Evolutionary conservation across 1,139 yeast genomes (phyloP).

Genomic region (Arxiozyma bovina): DNA sequence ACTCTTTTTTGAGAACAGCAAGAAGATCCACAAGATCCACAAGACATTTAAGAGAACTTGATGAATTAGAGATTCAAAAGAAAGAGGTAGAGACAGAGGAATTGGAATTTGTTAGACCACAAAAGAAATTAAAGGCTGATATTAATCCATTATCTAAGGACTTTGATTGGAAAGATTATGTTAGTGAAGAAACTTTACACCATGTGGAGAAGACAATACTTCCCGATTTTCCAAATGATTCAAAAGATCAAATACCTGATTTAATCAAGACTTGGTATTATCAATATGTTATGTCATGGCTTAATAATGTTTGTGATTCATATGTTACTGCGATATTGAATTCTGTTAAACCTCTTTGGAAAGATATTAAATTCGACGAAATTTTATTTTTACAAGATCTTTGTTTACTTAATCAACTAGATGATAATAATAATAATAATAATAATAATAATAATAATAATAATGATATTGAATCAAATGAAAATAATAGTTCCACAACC

Average conservation of each 20-base stretch:
- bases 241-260: conserved; percentile 6
- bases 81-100: background rate
- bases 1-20: background rate
- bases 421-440: too few relatives aligned
- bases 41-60: background rate
- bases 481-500: conserved; percentile 1
- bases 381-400: conserved; percentile 19
- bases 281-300: conserved; percentile 30
- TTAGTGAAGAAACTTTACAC: conserved; percentile 17
- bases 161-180: conserved; percentile 21
- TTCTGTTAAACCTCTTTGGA: conserved; percentile 24
- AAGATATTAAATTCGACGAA: conserved; percentile 25
- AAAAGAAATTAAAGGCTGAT: background rate
- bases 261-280: conserved; percentile 24
- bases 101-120: background rate
- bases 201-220: conserved; percentile 18
- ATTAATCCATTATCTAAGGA: conserved; percentile 2
- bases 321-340: conserved; percentile 15
- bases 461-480: background rate
- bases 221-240: conserved; percentile 9
- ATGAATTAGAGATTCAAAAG: background rate
- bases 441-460: too few relatives aligned
- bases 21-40: background rate
- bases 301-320: conserved; percentile 27
- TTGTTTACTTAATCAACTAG: background rate